Conservation (phyloP, 2,329 filamentous ascomycete genomes). For the Neurospora sp. region DNA sequence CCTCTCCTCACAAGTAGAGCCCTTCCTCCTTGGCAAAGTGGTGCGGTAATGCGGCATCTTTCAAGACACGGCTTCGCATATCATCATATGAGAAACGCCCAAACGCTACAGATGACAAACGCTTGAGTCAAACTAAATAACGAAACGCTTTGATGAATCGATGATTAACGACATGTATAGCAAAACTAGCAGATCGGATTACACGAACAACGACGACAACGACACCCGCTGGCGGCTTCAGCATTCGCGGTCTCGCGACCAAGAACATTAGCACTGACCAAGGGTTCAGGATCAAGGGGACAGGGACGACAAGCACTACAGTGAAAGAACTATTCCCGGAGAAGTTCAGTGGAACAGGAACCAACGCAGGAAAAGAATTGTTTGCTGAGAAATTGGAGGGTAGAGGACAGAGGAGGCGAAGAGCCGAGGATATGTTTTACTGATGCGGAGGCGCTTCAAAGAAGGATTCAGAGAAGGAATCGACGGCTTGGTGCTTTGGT, state of each 20-base stretch:
- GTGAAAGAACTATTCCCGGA: slow-evolving; percentile 61
- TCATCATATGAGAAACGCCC: neutral
- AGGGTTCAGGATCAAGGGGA: slow-evolving; percentile 59
- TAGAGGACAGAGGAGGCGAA: slow-evolving; percentile 49
- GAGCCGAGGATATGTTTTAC: slow-evolving; percentile 63
- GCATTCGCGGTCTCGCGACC: slow-evolving; percentile 48
- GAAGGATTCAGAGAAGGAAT: neutral
- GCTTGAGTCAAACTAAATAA: neutral
- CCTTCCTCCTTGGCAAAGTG: neutral
- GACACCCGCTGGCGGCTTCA: slow-evolving; percentile 32
- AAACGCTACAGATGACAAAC: neutral
- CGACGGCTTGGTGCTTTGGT: neutral
- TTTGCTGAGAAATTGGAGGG: slow-evolving; percentile 52
- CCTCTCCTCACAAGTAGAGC: neutral
- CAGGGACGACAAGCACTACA: slow-evolving; percentile 40
- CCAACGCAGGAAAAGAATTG: slow-evolving; percentile 58
- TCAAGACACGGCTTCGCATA: neutral
- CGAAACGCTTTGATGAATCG: neutral
- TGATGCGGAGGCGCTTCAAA: slow-evolving; percentile 22
- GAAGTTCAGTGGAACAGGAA: slow-evolving; percentile 34
- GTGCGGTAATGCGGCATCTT: neutral
- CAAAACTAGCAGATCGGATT: slow-evolving; percentile 26
- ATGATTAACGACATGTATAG: slow-evolving; percentile 15
- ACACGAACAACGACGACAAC: slow-evolving; percentile 19
- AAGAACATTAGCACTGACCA: slow-evolving; percentile 27